Conservation (phyloP, 805 yeast species). For the Grigorovia humatica region DNA sequence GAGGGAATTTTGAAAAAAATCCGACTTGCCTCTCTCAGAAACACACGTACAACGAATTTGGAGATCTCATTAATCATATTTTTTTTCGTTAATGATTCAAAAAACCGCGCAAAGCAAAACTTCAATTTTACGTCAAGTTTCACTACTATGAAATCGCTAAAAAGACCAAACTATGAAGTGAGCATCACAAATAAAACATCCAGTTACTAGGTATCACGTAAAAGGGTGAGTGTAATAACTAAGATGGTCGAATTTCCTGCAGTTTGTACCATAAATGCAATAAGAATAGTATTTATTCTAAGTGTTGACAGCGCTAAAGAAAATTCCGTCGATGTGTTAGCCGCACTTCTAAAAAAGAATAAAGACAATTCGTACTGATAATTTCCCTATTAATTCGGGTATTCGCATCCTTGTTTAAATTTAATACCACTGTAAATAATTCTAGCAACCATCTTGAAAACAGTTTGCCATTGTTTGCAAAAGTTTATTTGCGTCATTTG, state of each 20-base stretch:
- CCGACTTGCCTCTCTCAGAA: neutral
- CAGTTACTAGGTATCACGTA: too few species aligned
- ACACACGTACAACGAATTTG: neutral
- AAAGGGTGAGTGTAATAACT: too few species aligned
- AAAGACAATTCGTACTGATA: too few species aligned
- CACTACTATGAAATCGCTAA: too few species aligned
- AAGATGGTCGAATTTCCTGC: too few species aligned
- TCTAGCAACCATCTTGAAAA: neutral
- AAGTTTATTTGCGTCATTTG: neutral
- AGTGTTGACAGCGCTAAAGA: neutral
- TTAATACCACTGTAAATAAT: neutral
- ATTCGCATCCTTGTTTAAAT: too few species aligned
- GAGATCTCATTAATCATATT: neutral
- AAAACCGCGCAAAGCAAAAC: neutral
- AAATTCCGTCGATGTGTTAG: neutral
- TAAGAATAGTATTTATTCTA: too few species aligned
- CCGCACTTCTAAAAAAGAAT: neutral
- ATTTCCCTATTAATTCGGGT: too few species aligned
- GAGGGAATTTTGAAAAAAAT: slow-evolving; percentile 1
- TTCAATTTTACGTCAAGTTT: too few species aligned
- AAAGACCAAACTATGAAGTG: too few species aligned
- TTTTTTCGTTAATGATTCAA: neutral
- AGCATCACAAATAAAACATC: too few species aligned
- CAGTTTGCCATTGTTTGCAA: too few species aligned
- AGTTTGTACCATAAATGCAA: neutral